Base-by-base conservation (phyloP, 352 stramenopile genomes). In the Pythium sukuiense region DNA sequence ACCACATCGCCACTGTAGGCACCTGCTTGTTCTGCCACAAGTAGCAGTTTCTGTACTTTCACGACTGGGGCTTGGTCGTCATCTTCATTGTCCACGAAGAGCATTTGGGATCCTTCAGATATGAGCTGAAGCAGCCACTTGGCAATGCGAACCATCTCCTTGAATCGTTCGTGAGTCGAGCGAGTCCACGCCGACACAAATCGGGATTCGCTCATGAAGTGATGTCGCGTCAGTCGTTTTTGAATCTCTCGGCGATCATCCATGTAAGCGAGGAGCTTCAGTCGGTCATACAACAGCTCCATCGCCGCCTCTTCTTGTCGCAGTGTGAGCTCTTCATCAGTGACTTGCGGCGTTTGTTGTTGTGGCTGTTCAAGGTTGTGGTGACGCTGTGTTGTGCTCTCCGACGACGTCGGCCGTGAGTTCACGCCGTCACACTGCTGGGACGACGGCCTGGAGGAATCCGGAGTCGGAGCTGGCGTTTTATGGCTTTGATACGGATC, bases 281-380 rank as follows among this genome's bases (percentile, higher is more conserved):
- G 66, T 2, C 72, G 79, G n/a, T 93, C 86, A 39, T 88, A 90
- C 52, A 92, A 57, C 11, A 88, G 27, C 50, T 94, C 86, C 81
- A 90, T 93, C 7, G 70, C 68, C 18, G 59, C 60, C 24, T 85
- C 73, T 2, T 73, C 70, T 12, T 79, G 72, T 55, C 73, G 80
- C 8, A 63, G 65, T 39, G 54, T 69, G 8, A 73, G 53, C 1
- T 65, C 53, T 55, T 83, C 79, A 27, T 80, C 59, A n/a, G 33
- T 61, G 8, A 55, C 24, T 18, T 53, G 26, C 3, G 58, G 16
- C 3, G 16, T 46, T 20, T 29, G 43, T 14, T 32, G 39, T 8
- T 59, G 50, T 26, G 12, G 26, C 14, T 32, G 14, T 3, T 24
- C 26, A 24, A 52, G 33, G 6, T 50, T 18, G 18, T 2, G 4